Conservation (phyloP, 306 rosid species). For the Crotalaria pallida region DNA sequence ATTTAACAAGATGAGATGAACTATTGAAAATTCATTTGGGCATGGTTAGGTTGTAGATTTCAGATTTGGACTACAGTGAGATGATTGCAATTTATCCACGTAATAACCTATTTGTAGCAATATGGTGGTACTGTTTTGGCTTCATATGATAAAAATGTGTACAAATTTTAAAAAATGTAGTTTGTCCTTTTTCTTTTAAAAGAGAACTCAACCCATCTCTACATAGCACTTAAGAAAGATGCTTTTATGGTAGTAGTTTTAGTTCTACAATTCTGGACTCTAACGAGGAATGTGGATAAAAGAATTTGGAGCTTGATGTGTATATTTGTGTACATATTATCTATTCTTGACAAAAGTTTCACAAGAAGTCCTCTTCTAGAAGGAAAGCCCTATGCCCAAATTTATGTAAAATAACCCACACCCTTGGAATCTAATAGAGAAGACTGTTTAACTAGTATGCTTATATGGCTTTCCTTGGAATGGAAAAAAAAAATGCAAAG, state of each 20-base stretch:
- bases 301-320: neutral
- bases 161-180: neutral
- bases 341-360: neutral
- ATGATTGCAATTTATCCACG: slow-evolving; percentile 27
- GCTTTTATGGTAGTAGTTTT: slow-evolving; percentile 1
- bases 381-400: neutral
- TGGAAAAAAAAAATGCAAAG: neutral
- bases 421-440: neutral
- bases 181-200: slow-evolving; percentile 8
- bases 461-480: neutral
- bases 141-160: slow-evolving; percentile 16
- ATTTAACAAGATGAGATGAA: neutral
- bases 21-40: neutral
- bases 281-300: neutral
- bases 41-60: neutral
- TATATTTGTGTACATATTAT: neutral
- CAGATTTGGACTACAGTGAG: slow-evolving; percentile 13
- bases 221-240: neutral
- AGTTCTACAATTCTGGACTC: neutral
- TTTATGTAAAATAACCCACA: neutral
- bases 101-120: neutral
- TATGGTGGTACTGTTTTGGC: slow-evolving; percentile 22
- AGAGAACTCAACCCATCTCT: neutral
- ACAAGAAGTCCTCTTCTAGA: neutral
- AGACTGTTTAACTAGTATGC: neutral